These are phyloP conservation scores for Arthroderma sp. DNA, from an alignment of 2,329 filamentous ascomycete genomes.

Conservation along the genomic window DNA sequence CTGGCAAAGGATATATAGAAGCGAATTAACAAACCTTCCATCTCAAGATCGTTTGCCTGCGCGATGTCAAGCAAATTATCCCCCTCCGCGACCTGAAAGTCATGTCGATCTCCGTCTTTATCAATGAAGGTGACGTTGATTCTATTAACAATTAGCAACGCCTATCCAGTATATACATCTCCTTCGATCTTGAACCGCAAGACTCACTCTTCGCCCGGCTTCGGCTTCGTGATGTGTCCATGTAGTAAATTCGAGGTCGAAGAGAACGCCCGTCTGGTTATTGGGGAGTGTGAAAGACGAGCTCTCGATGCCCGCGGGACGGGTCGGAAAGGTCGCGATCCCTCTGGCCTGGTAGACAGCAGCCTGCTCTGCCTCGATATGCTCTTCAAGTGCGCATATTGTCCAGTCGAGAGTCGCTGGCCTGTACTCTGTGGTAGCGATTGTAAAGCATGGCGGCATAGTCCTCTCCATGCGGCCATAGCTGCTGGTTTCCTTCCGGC, in stretches of 20 bases:
- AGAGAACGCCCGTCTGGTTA: constrained; percentile 45
- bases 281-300: not conserved
- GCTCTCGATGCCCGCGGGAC: not conserved
- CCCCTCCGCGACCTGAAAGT: constrained; percentile 68
- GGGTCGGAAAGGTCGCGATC: not conserved
- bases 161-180: not conserved
- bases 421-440: not conserved
- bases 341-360: not conserved
- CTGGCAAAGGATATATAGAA: not conserved
- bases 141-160: constrained; percentile 35
- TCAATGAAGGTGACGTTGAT: constrained; percentile 86
- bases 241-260: constrained; percentile 51
- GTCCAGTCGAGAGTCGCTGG: not conserved
- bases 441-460: constrained; percentile 1
- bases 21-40: constrained; percentile 57
- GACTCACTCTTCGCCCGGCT: constrained; percentile 79
- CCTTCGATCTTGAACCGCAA: constrained; percentile 8
- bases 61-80: constrained; percentile 94
- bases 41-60: constrained; percentile 87
- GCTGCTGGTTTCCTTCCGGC: no score
- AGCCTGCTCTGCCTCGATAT: constrained; percentile 4
- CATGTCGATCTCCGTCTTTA: constrained; percentile 67
- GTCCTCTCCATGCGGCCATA: constrained; percentile 1
- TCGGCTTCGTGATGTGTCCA: constrained; percentile 71
- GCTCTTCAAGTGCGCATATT: not conserved